Conservation (phyloP, 179 eudicot species). For the Amaranthus tricolor region DNA sequence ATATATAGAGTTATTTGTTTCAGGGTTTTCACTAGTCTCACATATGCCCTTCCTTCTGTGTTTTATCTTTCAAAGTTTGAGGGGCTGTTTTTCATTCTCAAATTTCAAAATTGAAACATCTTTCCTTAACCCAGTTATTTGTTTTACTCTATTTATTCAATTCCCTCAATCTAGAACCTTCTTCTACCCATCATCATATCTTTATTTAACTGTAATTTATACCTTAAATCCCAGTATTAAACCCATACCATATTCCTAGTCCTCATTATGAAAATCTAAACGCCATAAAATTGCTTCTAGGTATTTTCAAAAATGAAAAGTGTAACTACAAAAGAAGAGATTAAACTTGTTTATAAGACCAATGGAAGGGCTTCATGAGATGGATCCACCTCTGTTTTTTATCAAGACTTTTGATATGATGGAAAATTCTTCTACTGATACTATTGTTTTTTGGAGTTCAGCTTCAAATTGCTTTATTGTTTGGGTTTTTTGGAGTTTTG, state of each 20-base stretch:
- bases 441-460: conserved; percentile 60
- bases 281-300: background rate
- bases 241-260: background rate
- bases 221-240: background rate
- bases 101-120: too few relatives aligned
- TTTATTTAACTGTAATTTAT: background rate
- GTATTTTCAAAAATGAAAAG: conserved; percentile 30
- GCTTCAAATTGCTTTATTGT: conserved; percentile 64
- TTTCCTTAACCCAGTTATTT: background rate
- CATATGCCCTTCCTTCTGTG: too few relatives aligned
- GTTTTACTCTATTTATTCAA: background rate
- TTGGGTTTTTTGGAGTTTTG: conserved; percentile 65
- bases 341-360: conserved; percentile 36
- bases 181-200: conserved; percentile 19
- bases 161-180: conserved; percentile 37
- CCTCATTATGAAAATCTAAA: background rate
- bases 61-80: too few relatives aligned
- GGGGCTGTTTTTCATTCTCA: too few relatives aligned
- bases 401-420: conserved; percentile 66
- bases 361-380: conserved; percentile 54
- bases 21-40: too few relatives aligned
- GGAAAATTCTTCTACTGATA: conserved; percentile 54
- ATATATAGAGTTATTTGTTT: too few relatives aligned
- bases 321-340: conserved; percentile 31
- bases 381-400: conserved; percentile 66